Percentiles rank a stretch among this genome's conserved stretches.
Conservation (phyloP, 768 basidiomycete genomes). For the Neoboletus subvelutipes region DNA sequence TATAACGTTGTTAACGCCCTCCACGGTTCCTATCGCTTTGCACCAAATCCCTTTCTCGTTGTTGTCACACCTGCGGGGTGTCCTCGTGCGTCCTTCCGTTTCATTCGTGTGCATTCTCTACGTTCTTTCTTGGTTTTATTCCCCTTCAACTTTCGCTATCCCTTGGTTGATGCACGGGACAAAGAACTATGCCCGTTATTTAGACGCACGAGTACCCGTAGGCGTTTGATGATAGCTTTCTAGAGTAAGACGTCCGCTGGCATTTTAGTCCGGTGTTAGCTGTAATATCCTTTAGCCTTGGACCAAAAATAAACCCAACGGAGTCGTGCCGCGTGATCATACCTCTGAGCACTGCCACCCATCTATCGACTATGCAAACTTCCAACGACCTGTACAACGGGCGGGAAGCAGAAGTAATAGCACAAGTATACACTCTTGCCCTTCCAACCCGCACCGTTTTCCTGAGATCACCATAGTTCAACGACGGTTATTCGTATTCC, state of each 20-base stretch:
- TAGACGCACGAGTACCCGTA: conserved; percentile 17
- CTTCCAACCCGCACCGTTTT: background rate
- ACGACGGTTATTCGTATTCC: conserved; percentile 48
- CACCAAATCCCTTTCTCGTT: conserved; percentile 19
- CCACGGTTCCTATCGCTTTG: conserved; percentile 28
- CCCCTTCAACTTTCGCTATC: conserved; percentile 8
- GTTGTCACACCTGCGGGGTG: conserved; percentile 14
- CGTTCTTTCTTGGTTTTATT: conserved; percentile 27
- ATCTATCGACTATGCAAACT: conserved; percentile 10
- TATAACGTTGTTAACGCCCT: conserved; percentile 33
- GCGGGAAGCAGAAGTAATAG: conserved; percentile 32
- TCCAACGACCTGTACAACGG: conserved; percentile 27
- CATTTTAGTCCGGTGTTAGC: conserved; percentile 30
- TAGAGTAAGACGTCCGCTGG: conserved; percentile 30
- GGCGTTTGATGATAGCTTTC: conserved; percentile 18
- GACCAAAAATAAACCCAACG: conserved; percentile 11
- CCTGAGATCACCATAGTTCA: conserved; percentile 49
- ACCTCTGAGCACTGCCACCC: conserved; percentile 25
- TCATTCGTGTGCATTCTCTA: conserved; percentile 16
- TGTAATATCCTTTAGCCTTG: conserved; percentile 29
- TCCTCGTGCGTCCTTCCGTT: conserved; percentile 21
- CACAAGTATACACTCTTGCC: conserved; percentile 16
- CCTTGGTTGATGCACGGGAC: conserved; percentile 18
- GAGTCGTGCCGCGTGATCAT: background rate
- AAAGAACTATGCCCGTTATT: conserved; percentile 13